These are phyloP conservation scores for Nemophila menziesii DNA, from an alignment of 257 asterid genomes.

Conservation along the genomic window DNA sequence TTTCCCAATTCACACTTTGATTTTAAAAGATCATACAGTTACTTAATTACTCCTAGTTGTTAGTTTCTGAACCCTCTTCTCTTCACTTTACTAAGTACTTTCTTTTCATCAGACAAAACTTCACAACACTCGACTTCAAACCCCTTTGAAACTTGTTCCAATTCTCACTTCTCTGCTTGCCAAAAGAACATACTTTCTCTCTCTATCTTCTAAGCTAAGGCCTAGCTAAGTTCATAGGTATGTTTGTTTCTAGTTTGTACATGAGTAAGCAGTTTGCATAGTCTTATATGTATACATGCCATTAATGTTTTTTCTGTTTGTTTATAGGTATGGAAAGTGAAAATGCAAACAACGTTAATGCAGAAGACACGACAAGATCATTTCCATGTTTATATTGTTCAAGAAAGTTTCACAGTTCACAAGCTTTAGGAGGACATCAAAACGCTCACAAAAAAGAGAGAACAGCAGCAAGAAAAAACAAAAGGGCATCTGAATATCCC, in stretches of 20 bases:
- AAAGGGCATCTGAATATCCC: constrained; percentile 15
- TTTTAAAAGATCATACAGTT: constrained; percentile 11
- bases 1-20: constrained; percentile 21
- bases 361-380: constrained; percentile 38
- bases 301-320: neutral
- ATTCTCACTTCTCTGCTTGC: neutral
- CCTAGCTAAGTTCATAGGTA: neutral
- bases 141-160: neutral
- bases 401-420: constrained; percentile 77
- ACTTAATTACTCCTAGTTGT: too few relatives aligned
- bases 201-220: neutral
- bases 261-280: too few relatives aligned
- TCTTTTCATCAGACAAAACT: neutral
- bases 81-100: neutral
- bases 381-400: constrained; percentile 78
- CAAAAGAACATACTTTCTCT: too few relatives aligned
- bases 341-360: constrained; percentile 16
- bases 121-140: neutral
- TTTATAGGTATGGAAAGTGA: constrained; percentile 50
- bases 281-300: neutral
- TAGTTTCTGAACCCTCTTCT: constrained; percentile 17
- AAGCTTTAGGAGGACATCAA: constrained; percentile 93
- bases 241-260: neutral
- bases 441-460: constrained; percentile 93
- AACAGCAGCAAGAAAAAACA: constrained; percentile 60